Evolutionary conservation across 306 rosid species (phyloP), one percentile per base, ranked within the genome.

Genomic region (Calophaca sinica): DNA sequence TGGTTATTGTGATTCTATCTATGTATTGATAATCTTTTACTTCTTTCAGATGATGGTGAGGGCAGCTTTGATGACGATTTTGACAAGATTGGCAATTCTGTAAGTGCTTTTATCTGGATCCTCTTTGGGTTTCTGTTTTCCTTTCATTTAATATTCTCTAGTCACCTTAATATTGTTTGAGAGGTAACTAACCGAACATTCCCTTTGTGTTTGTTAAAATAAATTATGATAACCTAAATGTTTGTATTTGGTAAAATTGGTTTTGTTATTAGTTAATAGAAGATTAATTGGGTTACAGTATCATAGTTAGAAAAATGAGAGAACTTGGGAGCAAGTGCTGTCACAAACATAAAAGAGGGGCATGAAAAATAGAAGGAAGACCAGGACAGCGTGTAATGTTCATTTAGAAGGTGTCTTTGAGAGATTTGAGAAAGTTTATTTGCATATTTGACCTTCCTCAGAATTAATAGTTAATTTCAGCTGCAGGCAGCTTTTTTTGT

Each of bases 21-120:
- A 74, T 65, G 14, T 67, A 62, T 33, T 77, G 73, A 70, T 72
- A 66, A 32, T 51, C 41, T 52, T 77, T 36, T 50, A 48, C 45
- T 41, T 83, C 75, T 86, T 87, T 61, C 86, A 92, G 99, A 89
- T 80, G 99, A 90, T 76, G 97, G 83, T 9, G 96, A 90, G 68
- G 92, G 75, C 33, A 87, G 89, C 90, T 93, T 96, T 61, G 98
- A 83, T 76, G 99, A 96, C 83, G 98, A 96, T 81, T 96, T 96
- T 70, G 99, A 96, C 89, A 92, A 92, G 92, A 96, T 96, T 72
- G 97, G 78, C 51, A 87, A 92, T 86, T 96, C 98, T 41, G 99
- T 96, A 85, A 79, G 93, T 76, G 73, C 46, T 32, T 71, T 68
- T 32, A 59, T 64, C 49, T 63, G 71, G 57, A 62, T 63, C 52